Base-by-base conservation (phyloP, 2,329 filamentous ascomycete species). In the Macrophomina pseudophaseolina region DNA sequence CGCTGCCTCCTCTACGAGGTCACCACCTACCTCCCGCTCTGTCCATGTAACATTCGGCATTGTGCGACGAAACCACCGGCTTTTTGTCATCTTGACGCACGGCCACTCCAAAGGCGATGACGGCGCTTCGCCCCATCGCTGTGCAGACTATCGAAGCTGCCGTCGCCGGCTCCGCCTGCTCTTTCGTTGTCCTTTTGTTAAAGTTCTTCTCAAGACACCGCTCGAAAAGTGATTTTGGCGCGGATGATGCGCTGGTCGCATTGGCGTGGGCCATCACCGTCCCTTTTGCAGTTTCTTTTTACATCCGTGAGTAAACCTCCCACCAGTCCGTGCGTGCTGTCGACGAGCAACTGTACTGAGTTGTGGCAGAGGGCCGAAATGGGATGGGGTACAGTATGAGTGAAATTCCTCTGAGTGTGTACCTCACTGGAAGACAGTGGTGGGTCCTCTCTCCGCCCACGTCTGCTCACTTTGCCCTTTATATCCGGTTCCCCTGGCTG, bases 341-440 rank as follows among this genome's bases (percentile, higher is more conserved):
- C 7, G 4, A 59, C 9, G 8, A 46, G 7, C 11, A 7, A 2
- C 14, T 1, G 4, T n/a, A 12, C 42, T 56, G 40, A 38, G n/a
- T 6, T 4, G 5, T 33, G 18, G 32, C 54, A 69, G 67, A 78
- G 68, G 72, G 74, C 11, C 72, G 71, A 69, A 71, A 78, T 67
- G 75, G 75, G 2, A 66, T 78, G 51, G 75, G 75, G 1, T 56
- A 66, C 62, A 74, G 75, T 35, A 69, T 68, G 44, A 23, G 33
- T 14, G 64, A 60, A 14, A 33, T 66, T 3, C 16, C 53, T 32
- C 32, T 49, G 9, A 2, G 18, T 8, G 44, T 38, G 7, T 62
- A 23, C 18, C 58, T 62, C 11, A 49, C 32, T 30, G 30, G 32
- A 38, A 49, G 58, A 40, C 42, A 51, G 18, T 62, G 58, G 58